Evolutionary conservation across 805 yeast genomes (phyloP).

Genomic region (Pichia manshurica): DNA sequence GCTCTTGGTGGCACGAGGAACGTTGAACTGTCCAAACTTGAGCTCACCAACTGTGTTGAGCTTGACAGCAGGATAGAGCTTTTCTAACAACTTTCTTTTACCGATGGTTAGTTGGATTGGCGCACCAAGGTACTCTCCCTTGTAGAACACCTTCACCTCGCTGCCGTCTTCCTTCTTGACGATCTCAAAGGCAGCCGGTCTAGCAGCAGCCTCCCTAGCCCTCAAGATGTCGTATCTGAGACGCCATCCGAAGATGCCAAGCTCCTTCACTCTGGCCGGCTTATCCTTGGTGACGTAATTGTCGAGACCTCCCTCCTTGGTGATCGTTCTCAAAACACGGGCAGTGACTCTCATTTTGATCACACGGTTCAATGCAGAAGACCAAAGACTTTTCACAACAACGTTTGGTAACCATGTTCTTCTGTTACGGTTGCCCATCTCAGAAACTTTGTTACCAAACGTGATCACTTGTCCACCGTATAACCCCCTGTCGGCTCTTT

Average conservation of each 20-base stretch:
- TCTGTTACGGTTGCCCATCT: constrained; percentile 63
- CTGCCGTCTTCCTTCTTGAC: constrained; percentile 28
- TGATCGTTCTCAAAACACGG: constrained; percentile 77
- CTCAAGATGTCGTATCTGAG: constrained; percentile 69
- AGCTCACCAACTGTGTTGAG: constrained; percentile 37
- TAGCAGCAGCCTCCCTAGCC: constrained; percentile 36
- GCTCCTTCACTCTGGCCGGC: constrained; percentile 82
- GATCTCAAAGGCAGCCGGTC: constrained; percentile 32
- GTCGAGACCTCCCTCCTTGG: constrained; percentile 93
- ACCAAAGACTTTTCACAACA: constrained; percentile 71
- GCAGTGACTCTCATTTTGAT: constrained; percentile 64
- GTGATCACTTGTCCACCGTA: constrained; percentile 84
- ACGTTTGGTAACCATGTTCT: constrained; percentile 80
- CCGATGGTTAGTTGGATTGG: constrained; percentile 53
- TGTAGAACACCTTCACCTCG: constrained; percentile 42
- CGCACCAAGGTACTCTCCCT: constrained; percentile 37
- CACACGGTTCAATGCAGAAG: constrained; percentile 61
- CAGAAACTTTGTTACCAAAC: constrained; percentile 74
- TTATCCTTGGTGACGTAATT: constrained; percentile 81
- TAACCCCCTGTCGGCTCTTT: constrained; percentile 81
- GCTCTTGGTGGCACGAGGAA: constrained; percentile 37
- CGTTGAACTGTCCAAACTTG: constrained; percentile 43
- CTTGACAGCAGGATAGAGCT: constrained; percentile 47
- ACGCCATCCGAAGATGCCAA: constrained; percentile 91
- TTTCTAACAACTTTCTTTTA: constrained; percentile 53